Evolutionary conservation across 2,329 filamentous ascomycete genomes (phyloP).

Genomic region (Colletotrichum somersetense): DNA sequence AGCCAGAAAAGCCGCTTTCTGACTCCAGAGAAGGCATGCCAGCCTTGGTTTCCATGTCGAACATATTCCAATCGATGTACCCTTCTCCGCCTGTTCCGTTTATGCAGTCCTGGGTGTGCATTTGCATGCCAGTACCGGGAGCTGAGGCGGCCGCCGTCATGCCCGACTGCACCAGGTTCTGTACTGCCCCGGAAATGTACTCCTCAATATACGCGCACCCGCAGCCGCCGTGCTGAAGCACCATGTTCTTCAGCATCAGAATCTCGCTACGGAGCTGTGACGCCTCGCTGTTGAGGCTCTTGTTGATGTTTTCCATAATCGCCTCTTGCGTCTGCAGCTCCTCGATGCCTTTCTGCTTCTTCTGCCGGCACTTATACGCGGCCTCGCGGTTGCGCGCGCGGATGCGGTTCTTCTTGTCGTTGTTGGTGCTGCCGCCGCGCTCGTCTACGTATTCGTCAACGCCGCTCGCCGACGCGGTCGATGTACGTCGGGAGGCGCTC

Average conservation of each 20-base stretch:
- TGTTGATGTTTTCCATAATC: conserved; percentile 42
- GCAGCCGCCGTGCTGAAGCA: conserved; percentile 39
- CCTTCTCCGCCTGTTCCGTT: background rate
- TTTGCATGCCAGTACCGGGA: background rate
- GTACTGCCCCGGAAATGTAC: conserved; percentile 37
- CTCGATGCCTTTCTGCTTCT: conserved; percentile 41
- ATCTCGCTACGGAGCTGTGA: conserved; percentile 35
- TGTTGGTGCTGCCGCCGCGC: background rate
- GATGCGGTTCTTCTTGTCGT: conserved; percentile 38
- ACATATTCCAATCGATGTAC: conserved; percentile 27
- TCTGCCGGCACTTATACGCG: conserved; percentile 41
- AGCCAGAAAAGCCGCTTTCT: conserved; percentile 22
- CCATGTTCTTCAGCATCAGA: conserved; percentile 40
- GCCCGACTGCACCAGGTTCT: conserved; percentile 30
- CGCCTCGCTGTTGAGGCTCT: conserved; percentile 31
- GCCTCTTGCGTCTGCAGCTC: conserved; percentile 40
- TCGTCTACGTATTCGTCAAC: background rate
- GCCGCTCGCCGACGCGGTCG: conserved; percentile 23
- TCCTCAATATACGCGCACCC: conserved; percentile 39
- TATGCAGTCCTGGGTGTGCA: background rate
- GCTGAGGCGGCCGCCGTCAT: background rate
- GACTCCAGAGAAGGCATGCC: background rate
- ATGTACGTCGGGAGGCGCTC: conserved; percentile 19
- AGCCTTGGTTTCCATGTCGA: background rate
- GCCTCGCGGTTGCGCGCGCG: conserved; percentile 42